A percentile compares a stretch with the other conserved stretches of the same genome.
Evolutionary conservation across 306 rosid genomes (phyloP).

Genomic region (Cucurbita maxima): DNA sequence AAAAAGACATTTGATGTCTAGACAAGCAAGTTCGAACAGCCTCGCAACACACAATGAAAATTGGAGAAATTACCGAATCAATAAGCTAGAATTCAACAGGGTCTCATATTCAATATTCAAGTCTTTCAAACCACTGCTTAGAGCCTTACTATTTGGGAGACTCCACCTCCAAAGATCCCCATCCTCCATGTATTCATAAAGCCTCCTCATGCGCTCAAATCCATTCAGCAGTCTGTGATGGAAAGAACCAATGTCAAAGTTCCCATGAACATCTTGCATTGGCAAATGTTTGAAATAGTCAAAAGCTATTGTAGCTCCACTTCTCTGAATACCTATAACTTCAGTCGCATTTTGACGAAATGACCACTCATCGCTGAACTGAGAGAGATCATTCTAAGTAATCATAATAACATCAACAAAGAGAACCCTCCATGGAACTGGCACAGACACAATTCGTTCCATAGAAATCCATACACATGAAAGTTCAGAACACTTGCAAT

Average conservation of each 20-base stretch:
- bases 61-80: conserved; percentile 35
- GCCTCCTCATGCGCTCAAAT: conserved; percentile 31
- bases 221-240: conserved; percentile 16
- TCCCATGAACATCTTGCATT: background rate
- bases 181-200: conserved; percentile 68
- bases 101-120: conserved; percentile 43
- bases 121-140: conserved; percentile 62
- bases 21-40: background rate
- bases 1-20: background rate
- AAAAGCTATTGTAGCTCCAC: conserved; percentile 90
- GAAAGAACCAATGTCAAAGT: conserved; percentile 5
- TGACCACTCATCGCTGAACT: conserved; percentile 11
- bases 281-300: conserved; percentile 63
- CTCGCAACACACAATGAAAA: background rate
- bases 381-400: background rate
- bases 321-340: conserved; percentile 54
- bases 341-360: conserved; percentile 28
- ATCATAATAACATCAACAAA: background rate
- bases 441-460: background rate
- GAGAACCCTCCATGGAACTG: background rate
- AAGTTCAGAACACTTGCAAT: background rate
- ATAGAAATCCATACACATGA: background rate
- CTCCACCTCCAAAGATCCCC: conserved; percentile 92
- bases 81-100: conserved; percentile 38
- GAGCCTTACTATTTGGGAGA: conserved; percentile 68